phyloP scores from a whole-genome alignment of 441 rosid genomes.

The Dalechampia spathulata region DNA sequence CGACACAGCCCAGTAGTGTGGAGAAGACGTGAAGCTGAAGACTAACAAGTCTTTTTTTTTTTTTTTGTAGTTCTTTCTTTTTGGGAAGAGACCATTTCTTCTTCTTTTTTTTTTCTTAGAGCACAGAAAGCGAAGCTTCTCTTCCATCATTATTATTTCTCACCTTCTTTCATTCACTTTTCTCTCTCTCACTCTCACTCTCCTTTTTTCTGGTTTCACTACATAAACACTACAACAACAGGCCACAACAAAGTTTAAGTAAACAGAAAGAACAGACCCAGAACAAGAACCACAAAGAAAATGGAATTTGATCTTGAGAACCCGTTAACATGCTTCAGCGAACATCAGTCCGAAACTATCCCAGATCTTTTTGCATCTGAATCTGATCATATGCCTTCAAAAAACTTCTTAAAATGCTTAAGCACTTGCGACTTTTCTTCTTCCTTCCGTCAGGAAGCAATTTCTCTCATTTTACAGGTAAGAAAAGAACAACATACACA shows the following conservation, averaged over 20 bases:
- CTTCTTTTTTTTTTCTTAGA: neutral
- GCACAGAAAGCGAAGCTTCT: slow-evolving; percentile 43
- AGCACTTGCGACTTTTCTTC: slow-evolving; percentile 18
- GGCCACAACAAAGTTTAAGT: neutral
- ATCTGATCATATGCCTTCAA: slow-evolving; percentile 48
- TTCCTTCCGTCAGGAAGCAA: slow-evolving; percentile 40
- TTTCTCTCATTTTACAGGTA: slow-evolving; percentile 48
- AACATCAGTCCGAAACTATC: slow-evolving; percentile 15
- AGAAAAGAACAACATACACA: neutral
- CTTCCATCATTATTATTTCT: slow-evolving; percentile 20
- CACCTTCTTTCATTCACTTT: slow-evolving; percentile 12
- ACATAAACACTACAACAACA: neutral
- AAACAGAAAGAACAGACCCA: neutral
- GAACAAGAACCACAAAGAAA: neutral
- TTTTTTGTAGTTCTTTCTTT: too few species aligned
- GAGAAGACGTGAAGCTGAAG: slow-evolving; percentile 11
- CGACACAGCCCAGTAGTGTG: too few species aligned
- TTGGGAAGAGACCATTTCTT: too few species aligned
- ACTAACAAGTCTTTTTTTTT: neutral
- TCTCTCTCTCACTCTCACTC: slow-evolving; percentile 5
- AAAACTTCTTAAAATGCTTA: slow-evolving; percentile 20
- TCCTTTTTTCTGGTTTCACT: neutral
- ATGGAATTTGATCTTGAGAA: slow-evolving; percentile 69
- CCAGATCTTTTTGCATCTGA: slow-evolving; percentile 39
- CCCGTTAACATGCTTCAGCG: slow-evolving; percentile 32